Conservation (phyloP, 495 filamentous ascomycete species). For the Aspergillus wentii region DNA sequence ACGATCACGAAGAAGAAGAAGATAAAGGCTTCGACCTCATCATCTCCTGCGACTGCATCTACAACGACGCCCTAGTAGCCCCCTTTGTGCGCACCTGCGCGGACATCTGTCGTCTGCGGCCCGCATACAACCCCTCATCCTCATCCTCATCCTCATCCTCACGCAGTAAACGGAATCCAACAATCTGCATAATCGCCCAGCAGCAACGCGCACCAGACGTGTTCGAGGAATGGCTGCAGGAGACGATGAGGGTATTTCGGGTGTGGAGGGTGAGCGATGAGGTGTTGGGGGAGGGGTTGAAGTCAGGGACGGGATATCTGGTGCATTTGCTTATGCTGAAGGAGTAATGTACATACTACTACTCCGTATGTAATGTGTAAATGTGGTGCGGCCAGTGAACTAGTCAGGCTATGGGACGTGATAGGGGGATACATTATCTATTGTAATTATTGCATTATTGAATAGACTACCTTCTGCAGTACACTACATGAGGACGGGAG, state of each 20-base stretch:
- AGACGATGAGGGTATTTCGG: conserved; percentile 60
- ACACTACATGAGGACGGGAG: no score
- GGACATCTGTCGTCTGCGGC: conserved; percentile 63
- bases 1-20: conserved; percentile 11
- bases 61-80: conserved; percentile 77
- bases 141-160: conserved; percentile 5
- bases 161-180: conserved; percentile 26
- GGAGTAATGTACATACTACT: no score
- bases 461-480: no score
- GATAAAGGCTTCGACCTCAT: conserved; percentile 52
- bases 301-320: conserved; percentile 43
- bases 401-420: no score
- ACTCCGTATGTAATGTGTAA: no score
- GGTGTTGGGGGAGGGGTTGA: conserved; percentile 50
- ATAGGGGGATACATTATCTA: no score
- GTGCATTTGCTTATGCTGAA: conserved; percentile 36
- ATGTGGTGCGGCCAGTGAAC: no score
- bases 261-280: conserved; percentile 74
- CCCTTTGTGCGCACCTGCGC: conserved; percentile 81
- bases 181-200: conserved; percentile 73
- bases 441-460: no score
- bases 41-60: conserved; percentile 84
- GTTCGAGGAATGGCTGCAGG: conserved; percentile 74
- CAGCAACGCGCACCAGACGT: conserved; percentile 80
- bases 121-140: conserved; percentile 13